Base-by-base conservation (phyloP, 108 stramenopile genomes). In the Bacterosira constricta region DNA sequence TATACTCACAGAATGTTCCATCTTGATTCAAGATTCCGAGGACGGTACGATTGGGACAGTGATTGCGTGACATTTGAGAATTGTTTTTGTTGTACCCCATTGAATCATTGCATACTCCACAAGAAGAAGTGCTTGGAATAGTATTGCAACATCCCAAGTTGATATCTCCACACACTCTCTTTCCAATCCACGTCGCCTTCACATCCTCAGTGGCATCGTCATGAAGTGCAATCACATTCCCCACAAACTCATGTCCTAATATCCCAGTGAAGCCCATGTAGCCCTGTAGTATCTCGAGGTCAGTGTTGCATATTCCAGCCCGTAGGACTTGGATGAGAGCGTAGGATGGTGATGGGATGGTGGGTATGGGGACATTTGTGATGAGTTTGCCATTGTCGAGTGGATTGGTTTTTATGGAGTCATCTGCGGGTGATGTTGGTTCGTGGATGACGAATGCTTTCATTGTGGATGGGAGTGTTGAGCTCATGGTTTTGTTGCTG, bases 231-330 rank as follows among this genome's bases (percentile, higher is more conserved):
- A 80, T 82, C 8, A 91, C 90, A 25, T 77, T 34, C 13, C 90
- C 90, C 11, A 91, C 90, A 73, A 91, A 91, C 77, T 91, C 90
- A 58, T 91, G 90, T 35, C 90, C 90, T 55, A 88, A 63, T 7
- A 83, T 78, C 11, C 90, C 86, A 27, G 63, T 46, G 55, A 87
- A 91, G 12, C 88, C 90, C 86, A 88, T 91, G 81, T 92, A 93
- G 21, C 88, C 92, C 61, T 89, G 75, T 32, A 89, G 52, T 18
- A 93, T 87, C 73, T 90, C 92, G 51, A 93, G 63, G 56, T 89
- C 92, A 8, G 88, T 93, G 51, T 90, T 90, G 75, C 88, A 93
- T 8, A 89, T 81, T 31, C 90, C 92, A 1, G 92, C 90, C 7
- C 87, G 83, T 21, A 88, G 66, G 18, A 93, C 83, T 39, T 57